Conservation (phyloP, 2,329 filamentous ascomycete genomes). For the Fusarium proliferatum region DNA sequence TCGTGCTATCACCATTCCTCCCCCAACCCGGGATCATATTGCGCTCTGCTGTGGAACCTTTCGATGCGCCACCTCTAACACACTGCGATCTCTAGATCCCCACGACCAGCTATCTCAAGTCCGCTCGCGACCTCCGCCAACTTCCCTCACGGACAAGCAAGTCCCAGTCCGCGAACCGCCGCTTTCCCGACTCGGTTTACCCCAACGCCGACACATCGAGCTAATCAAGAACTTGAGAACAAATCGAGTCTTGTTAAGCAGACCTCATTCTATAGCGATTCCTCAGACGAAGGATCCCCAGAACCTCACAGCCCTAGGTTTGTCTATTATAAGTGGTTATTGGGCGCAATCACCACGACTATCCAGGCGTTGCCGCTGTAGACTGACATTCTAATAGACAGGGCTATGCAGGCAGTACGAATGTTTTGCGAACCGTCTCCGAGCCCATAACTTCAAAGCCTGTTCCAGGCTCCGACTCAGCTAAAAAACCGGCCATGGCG, state of each 20-base stretch:
- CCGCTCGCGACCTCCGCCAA: slow-evolving; percentile 60
- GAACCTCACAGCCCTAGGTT: slow-evolving; percentile 50
- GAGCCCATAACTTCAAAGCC: slow-evolving; percentile 58
- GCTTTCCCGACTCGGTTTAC: slow-evolving; percentile 42
- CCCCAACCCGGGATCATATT: slow-evolving; percentile 25
- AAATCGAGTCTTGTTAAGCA: slow-evolving; percentile 33
- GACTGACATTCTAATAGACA: slow-evolving; percentile 42
- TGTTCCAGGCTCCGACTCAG: slow-evolving; percentile 53
- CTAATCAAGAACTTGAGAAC: slow-evolving; percentile 27
- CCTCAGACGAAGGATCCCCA: slow-evolving; percentile 50
- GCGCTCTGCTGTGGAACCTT: slow-evolving; percentile 44
- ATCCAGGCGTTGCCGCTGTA: neutral
- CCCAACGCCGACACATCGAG: slow-evolving; percentile 38
- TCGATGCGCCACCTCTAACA: slow-evolving; percentile 27
- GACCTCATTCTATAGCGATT: slow-evolving; percentile 53
- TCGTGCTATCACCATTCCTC: slow-evolving; percentile 38
- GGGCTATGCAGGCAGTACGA: slow-evolving; percentile 50
- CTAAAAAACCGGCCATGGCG: slow-evolving; percentile 59
- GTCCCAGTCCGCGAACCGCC: slow-evolving; percentile 51
- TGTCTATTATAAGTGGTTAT: slow-evolving; percentile 31
- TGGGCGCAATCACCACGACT: neutral
- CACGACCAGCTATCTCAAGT: slow-evolving; percentile 60
- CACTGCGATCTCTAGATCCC: slow-evolving; percentile 54
- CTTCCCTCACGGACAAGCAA: slow-evolving; percentile 57
- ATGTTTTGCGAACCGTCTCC: slow-evolving; percentile 62